These are phyloP conservation scores for Juncus effusus DNA, from an alignment of 176 grass and related monocot genomes.

Conservation along the genomic window DNA sequence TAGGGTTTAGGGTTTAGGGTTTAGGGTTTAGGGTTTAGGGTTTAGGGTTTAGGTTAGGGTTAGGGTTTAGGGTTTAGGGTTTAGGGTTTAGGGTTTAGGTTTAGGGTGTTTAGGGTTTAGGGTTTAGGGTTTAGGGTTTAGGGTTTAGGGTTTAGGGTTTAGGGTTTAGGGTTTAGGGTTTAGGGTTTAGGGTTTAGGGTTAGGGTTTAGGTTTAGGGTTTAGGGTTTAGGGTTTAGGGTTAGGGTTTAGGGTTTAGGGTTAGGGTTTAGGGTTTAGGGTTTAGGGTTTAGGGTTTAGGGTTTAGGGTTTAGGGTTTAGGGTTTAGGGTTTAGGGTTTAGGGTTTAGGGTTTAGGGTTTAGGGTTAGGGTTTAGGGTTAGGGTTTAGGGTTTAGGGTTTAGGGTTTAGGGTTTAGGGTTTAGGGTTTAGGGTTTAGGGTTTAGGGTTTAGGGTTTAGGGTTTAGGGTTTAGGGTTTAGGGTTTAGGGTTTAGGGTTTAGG, in stretches of 20 bases:
- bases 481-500: constrained; percentile 20
- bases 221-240: constrained; percentile 3
- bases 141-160: constrained; percentile 12
- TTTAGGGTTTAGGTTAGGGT: constrained; percentile 23
- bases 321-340: constrained; percentile 31
- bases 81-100: constrained; percentile 17
- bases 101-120: constrained; percentile 19
- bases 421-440: constrained; percentile 24
- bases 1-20: constrained; percentile 23
- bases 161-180: constrained; percentile 30
- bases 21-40: constrained; percentile 18
- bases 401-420: constrained; percentile 26
- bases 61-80: constrained; percentile 28
- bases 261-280: constrained; percentile 8
- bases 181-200: constrained; percentile 31
- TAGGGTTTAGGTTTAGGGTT: too few species aligned
- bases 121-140: constrained; percentile 22
- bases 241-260: constrained; percentile 18
- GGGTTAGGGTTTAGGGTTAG: constrained; percentile 21
- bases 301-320: constrained; percentile 31
- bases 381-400: constrained; percentile 8
- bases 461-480: constrained; percentile 19
- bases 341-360: constrained; percentile 20
- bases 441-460: constrained; percentile 35
- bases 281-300: constrained; percentile 22